Conservation (phyloP, 1,284 basidiomycete species). For the Cryptococcus sp. region DNA sequence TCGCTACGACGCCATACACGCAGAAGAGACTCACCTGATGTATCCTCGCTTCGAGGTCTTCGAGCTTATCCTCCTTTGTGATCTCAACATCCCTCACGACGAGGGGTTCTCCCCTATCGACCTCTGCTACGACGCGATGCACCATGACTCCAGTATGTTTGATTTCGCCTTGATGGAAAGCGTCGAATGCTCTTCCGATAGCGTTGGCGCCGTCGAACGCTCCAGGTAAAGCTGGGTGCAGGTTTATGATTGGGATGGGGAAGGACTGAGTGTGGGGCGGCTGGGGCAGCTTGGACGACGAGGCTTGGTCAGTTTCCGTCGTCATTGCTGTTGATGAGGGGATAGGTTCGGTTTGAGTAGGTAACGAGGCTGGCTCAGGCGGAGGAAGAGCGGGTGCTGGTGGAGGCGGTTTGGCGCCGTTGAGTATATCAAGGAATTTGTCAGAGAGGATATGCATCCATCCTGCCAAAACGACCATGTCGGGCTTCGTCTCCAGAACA, state of each 20-base stretch:
- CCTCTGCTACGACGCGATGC: conserved; percentile 88
- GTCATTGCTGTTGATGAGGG: conserved; percentile 7
- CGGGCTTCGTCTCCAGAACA: conserved; percentile 67
- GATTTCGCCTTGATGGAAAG: conserved; percentile 79
- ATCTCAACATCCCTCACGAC: conserved; percentile 78
- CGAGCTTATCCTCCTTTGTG: conserved; percentile 68
- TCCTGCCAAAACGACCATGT: conserved; percentile 88
- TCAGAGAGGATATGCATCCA: conserved; percentile 91
- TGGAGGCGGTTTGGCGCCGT: conserved; percentile 34
- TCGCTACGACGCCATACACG: background rate
- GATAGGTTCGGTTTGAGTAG: conserved; percentile 20
- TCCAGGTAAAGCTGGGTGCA: conserved; percentile 93
- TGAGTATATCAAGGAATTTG: conserved; percentile 57
- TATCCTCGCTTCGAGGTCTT: conserved; percentile 74
- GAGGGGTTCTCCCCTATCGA: conserved; percentile 87
- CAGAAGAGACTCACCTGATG: conserved; percentile 57
- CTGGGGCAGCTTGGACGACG: conserved; percentile 14
- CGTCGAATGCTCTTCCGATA: conserved; percentile 84
- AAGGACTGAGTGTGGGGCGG: conserved; percentile 35
- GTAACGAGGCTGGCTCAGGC: conserved; percentile 13
- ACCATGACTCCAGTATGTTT: conserved; percentile 85
- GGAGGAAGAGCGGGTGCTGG: conserved; percentile 33
- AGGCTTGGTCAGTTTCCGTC: background rate
- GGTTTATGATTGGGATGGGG: conserved; percentile 86
- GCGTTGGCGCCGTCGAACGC: conserved; percentile 92